Percentiles rank a stretch among this genome's conserved stretches.
Evolutionary conservation across 805 yeast species (phyloP).

Genomic region (Barnettozyma botsteinii): DNA sequence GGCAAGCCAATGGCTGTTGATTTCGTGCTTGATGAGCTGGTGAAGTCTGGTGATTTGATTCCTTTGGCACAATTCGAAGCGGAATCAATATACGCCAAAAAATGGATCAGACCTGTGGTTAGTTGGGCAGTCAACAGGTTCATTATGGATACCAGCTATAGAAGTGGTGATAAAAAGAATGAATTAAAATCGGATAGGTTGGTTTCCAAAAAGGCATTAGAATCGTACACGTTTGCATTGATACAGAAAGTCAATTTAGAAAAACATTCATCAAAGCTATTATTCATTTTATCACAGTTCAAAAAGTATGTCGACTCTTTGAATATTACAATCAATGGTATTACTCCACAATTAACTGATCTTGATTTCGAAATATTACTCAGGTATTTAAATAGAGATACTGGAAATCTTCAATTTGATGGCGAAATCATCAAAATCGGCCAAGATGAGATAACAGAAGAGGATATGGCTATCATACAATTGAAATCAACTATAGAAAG

Average conservation of each 20-base stretch:
- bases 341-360: slow-evolving; percentile 7
- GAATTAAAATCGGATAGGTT: slow-evolving; percentile 17
- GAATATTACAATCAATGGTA: slow-evolving; percentile 5
- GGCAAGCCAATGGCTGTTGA: slow-evolving; percentile 34
- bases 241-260: slow-evolving; percentile 1
- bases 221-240: slow-evolving; percentile 12
- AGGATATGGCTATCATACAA: slow-evolving; percentile 29
- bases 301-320: slow-evolving; percentile 5
- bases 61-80: slow-evolving; percentile 22
- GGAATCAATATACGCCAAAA: slow-evolving; percentile 19
- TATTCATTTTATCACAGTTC: slow-evolving; percentile 15
- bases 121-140: slow-evolving; percentile 21
- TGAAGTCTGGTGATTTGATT: slow-evolving; percentile 26
- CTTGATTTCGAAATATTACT: slow-evolving; percentile 20
- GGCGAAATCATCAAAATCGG: slow-evolving; percentile 21
- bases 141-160: slow-evolving; percentile 22
- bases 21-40: slow-evolving; percentile 29
- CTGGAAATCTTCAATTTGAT: slow-evolving; percentile 9
- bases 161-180: slow-evolving; percentile 13
- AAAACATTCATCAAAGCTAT: slow-evolving; percentile 2
- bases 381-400: slow-evolving; percentile 20
- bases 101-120: slow-evolving; percentile 22
- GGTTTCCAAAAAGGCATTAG: slow-evolving; percentile 17
- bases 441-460: slow-evolving; percentile 25
- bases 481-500: slow-evolving; percentile 26